Conservation (phyloP, 179 eudicot species). For the Camellia oleifera region DNA sequence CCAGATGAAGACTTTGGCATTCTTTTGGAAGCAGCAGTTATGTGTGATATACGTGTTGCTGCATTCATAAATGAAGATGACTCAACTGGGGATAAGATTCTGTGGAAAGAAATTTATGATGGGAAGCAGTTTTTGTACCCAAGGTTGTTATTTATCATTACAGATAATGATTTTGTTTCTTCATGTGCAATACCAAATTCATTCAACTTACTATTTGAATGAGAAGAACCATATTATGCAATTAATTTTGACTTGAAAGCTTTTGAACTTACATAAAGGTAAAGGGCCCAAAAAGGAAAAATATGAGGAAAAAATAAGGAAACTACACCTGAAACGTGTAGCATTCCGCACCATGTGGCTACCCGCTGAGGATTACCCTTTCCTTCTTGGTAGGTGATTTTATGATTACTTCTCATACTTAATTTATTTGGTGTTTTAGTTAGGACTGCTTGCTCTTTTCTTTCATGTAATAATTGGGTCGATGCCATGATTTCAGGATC, state of each 20-base stretch:
- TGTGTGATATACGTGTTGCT: slow-evolving; percentile 97
- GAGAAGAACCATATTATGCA: not conserved
- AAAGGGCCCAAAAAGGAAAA: slow-evolving; percentile 96
- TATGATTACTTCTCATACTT: not conserved
- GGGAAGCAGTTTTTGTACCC: slow-evolving; percentile 67
- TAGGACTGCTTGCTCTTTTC: not conserved
- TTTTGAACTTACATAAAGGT: slow-evolving; percentile 40
- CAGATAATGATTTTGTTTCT: slow-evolving; percentile 48
- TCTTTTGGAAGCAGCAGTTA: slow-evolving; percentile 94
- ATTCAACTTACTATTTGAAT: not conserved
- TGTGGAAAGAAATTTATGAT: slow-evolving; percentile 60
- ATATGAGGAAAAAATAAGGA: slow-evolving; percentile 79
- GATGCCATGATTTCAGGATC: slow-evolving; percentile 54
- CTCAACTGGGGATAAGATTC: slow-evolving; percentile 47
- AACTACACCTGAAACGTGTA: slow-evolving; percentile 81
- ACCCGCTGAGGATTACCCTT: slow-evolving; percentile 88
- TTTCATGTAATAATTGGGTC: not conserved
- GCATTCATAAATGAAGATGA: slow-evolving; percentile 81
- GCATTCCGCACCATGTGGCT: slow-evolving; percentile 99
- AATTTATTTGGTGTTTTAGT: not conserved
- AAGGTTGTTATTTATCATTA: slow-evolving; percentile 80
- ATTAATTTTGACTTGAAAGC: slow-evolving; percentile 9
- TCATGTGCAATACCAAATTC: not conserved
- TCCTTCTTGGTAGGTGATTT: slow-evolving; percentile 68
- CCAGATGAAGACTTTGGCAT: slow-evolving; percentile 96